Percentiles rank a stretch among this genome's conserved stretches.
Conservation (phyloP, 192 early-diverging fungal genomes). For the Backusella liffmaniae region DNA sequence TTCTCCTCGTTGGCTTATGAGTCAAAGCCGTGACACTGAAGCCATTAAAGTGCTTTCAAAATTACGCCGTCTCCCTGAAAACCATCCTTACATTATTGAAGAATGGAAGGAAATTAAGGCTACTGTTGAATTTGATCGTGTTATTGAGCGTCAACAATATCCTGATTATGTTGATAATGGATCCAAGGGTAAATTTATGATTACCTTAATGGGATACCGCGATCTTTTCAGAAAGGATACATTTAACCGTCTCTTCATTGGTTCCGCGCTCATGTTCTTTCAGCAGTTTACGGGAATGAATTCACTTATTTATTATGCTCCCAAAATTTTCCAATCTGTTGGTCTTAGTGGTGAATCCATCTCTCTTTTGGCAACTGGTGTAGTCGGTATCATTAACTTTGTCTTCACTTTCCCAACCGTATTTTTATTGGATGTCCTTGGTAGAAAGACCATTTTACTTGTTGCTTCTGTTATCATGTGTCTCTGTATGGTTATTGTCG, state of each 20-base stretch:
- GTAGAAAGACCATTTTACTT: constrained; percentile 64
- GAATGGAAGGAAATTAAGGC: constrained; percentile 39
- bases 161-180: constrained; percentile 23
- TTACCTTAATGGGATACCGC: constrained; percentile 31
- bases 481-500: constrained; percentile 33
- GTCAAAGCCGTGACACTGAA: constrained; percentile 51
- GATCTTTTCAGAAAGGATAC: constrained; percentile 51
- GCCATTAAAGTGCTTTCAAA: constrained; percentile 53
- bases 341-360: constrained; percentile 46
- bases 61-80: constrained; percentile 35
- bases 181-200: constrained; percentile 4
- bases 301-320: constrained; percentile 69
- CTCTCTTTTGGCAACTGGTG: constrained; percentile 54
- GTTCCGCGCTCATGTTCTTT: constrained; percentile 55
- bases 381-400: constrained; percentile 74
- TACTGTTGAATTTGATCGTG: constrained; percentile 32
- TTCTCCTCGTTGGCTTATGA: constrained; percentile 76
- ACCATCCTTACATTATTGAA: constrained; percentile 20
- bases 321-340: constrained; percentile 56
- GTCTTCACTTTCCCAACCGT: constrained; percentile 74
- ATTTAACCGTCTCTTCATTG: constrained; percentile 52
- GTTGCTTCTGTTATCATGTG: constrained; percentile 49
- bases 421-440: constrained; percentile 65
- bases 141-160: constrained; percentile 13
- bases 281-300: constrained; percentile 80